Base-by-base conservation (phyloP, 2,329 filamentous ascomycete genomes). In the Pseudogymnoascus sp. region DNA sequence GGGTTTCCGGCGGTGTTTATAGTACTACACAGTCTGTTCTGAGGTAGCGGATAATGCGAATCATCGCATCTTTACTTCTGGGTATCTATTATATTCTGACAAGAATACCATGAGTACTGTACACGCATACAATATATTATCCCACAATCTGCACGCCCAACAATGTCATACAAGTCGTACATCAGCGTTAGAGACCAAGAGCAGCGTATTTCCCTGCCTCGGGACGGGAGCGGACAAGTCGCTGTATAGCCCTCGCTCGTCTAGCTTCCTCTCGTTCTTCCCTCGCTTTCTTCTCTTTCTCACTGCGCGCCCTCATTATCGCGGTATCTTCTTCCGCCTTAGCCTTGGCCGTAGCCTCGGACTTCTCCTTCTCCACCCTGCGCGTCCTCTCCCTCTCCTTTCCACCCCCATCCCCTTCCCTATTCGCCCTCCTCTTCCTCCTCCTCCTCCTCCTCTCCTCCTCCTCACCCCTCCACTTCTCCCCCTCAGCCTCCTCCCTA, bases 391-490 rank as follows among this genome's bases (percentile, higher is more conserved):
- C 68, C 53, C 24, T 35, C 29, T 16, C n/a, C 3, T 4, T 29
- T 8, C 47, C 29, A 50, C 59, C 62, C 65, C 68, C 69, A 67
- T 69, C 68, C 70, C 61, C 72, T 70, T 71, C 72, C 71, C 68
- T n/a, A 11, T 26, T 47, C 21, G 42, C 42, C 42, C 42, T 47
- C 63, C 62, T 71, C 68, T 67, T 56, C 29, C 47, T 63, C 61
- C n/a, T 53, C 47, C 21, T 63, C 56, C 44, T 63, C 59, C 40
- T 64, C 65, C 53, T 47, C 42, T 64, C 56, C 60, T 64, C 64
- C 53, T 38, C 64, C 63, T 61, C 53, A 19, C 47, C 47, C 24
- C 47, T 14, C 62, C 40, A 33, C 44, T 64, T 61, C 53, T 65
- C 35, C 31, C 63, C 60, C 61, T 64, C 37, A 62, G 62, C 40